Evolutionary conservation across 2,329 filamentous ascomycete species (phyloP).

Genomic region (Zalaria sp.): DNA sequence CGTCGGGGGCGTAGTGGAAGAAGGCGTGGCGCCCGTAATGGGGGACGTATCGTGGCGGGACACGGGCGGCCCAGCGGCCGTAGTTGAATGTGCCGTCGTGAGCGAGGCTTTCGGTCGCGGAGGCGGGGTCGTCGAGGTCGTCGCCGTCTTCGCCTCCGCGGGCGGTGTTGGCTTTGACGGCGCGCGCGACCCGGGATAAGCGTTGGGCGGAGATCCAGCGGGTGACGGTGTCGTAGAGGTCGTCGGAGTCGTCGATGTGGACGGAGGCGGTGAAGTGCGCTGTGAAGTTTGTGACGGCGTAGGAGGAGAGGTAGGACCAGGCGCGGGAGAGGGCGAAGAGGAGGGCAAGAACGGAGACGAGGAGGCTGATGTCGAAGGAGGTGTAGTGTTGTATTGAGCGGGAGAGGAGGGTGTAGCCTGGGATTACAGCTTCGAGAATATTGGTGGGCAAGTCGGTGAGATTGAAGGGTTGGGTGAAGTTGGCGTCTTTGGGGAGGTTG

Average conservation of each 20-base stretch:
- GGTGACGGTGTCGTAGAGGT: constrained; percentile 28
- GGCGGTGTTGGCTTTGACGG: constrained; percentile 26
- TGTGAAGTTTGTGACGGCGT: constrained; percentile 17
- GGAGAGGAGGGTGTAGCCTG: constrained; percentile 35
- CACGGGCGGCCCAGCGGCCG: constrained; percentile 32
- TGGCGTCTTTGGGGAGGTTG: neutral
- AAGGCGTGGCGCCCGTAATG: constrained; percentile 32
- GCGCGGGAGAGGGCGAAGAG: constrained; percentile 26
- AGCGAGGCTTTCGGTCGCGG: constrained; percentile 17
- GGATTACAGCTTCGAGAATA: constrained; percentile 35
- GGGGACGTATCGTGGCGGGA: constrained; percentile 35
- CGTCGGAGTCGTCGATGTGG: constrained; percentile 30
- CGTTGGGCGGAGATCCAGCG: constrained; percentile 29
- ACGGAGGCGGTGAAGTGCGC: constrained; percentile 27
- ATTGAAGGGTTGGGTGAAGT: neutral
- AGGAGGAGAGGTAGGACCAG: constrained; percentile 20
- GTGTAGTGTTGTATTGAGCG: constrained; percentile 26
- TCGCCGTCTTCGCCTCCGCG: constrained; percentile 20
- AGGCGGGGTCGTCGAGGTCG: constrained; percentile 14
- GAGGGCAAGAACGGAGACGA: constrained; percentile 29
- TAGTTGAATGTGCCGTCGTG: constrained; percentile 34
- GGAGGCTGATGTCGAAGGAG: constrained; percentile 33
- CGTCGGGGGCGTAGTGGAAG: constrained; percentile 13
- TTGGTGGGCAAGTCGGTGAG: constrained; percentile 25
- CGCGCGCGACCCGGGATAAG: constrained; percentile 21